Conservation (phyloP, 495 filamentous ascomycete genomes). For the Talaromyces nanjingensis region DNA sequence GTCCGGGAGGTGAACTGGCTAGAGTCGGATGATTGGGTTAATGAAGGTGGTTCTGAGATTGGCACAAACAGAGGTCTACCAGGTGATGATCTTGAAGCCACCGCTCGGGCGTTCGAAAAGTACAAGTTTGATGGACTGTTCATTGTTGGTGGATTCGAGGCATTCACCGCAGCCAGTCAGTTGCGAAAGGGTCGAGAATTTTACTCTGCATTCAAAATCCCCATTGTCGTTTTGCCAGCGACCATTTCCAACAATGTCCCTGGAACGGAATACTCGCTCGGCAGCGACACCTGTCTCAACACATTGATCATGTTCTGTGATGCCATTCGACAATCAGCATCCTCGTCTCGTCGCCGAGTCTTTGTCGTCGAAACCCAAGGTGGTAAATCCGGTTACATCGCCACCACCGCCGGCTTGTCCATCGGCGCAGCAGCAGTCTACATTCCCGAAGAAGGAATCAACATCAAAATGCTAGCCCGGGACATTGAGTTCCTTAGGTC, state of each 20-base stretch:
- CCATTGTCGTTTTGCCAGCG: conserved; percentile 87
- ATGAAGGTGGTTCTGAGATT: conserved; percentile 94
- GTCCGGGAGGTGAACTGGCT: conserved; percentile 84
- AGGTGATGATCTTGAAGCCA: conserved; percentile 68
- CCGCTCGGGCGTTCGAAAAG: conserved; percentile 77
- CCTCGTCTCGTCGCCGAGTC: conserved; percentile 81
- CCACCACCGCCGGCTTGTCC: conserved; percentile 79
- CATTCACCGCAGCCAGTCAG: conserved; percentile 85
- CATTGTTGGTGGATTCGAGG: conserved; percentile 94
- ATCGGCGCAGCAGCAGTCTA: conserved; percentile 95
- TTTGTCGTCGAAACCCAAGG: conserved; percentile 99
- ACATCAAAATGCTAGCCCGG: conserved; percentile 81
- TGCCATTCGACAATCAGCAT: conserved; percentile 93
- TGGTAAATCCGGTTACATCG: conserved; percentile 88
- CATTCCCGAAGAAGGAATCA: conserved; percentile 93
- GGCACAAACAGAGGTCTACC: conserved; percentile 94
- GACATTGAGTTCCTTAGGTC: conserved; percentile 89
- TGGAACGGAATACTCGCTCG: conserved; percentile 93
- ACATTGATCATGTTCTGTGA: conserved; percentile 96
- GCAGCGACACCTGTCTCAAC: conserved; percentile 95
- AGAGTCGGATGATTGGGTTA: conserved; percentile 93
- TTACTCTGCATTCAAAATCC: conserved; percentile 84
- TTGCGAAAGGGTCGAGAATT: conserved; percentile 70
- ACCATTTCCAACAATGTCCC: conserved; percentile 99
- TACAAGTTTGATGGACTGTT: conserved; percentile 90